Evolutionary conservation across 768 basidiomycete genomes (phyloP).

Genomic region (Macrocybe gigantea): DNA sequence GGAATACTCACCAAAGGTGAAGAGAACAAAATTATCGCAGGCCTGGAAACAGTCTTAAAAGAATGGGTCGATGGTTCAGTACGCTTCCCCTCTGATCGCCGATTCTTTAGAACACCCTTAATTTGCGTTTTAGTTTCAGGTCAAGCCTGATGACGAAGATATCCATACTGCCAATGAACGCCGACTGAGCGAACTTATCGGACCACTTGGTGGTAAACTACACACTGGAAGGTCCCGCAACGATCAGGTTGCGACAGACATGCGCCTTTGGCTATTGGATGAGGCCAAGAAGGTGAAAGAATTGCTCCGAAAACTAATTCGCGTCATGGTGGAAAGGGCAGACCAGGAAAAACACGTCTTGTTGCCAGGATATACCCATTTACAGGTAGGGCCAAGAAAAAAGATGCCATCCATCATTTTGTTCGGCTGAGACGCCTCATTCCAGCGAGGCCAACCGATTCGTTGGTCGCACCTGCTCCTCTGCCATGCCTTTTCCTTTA

Average conservation of each 20-base stretch:
- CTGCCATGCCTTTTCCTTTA: slow-evolving; percentile 92
- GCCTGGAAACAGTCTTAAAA: slow-evolving; percentile 65
- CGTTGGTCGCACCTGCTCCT: slow-evolving; percentile 97
- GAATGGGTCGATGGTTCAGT: slow-evolving; percentile 86
- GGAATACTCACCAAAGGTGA: slow-evolving; percentile 81
- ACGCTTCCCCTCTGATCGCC: slow-evolving; percentile 17
- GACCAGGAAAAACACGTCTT: slow-evolving; percentile 89
- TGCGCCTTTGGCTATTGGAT: slow-evolving; percentile 92
- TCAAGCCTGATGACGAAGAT: slow-evolving; percentile 90
- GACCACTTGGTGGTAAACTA: slow-evolving; percentile 88
- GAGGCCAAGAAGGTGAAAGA: slow-evolving; percentile 64
- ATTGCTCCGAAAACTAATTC: slow-evolving; percentile 71
- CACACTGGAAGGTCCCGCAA: slow-evolving; percentile 97
- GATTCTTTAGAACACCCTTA: background rate
- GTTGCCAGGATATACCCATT: slow-evolving; percentile 95
- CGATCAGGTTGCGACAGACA: slow-evolving; percentile 98
- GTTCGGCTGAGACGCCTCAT: background rate
- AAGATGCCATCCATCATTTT: background rate
- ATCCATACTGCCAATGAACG: slow-evolving; percentile 99
- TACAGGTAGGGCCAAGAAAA: slow-evolving; percentile 59
- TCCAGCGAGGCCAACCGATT: slow-evolving; percentile 93
- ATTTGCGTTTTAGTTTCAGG: slow-evolving; percentile 50
- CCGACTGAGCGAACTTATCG: slow-evolving; percentile 88
- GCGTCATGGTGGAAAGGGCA: slow-evolving; percentile 87
- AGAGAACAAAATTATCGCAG: slow-evolving; percentile 63